Conservation (phyloP, 2,329 filamentous ascomycete species). For the Diplodia mutila region DNA sequence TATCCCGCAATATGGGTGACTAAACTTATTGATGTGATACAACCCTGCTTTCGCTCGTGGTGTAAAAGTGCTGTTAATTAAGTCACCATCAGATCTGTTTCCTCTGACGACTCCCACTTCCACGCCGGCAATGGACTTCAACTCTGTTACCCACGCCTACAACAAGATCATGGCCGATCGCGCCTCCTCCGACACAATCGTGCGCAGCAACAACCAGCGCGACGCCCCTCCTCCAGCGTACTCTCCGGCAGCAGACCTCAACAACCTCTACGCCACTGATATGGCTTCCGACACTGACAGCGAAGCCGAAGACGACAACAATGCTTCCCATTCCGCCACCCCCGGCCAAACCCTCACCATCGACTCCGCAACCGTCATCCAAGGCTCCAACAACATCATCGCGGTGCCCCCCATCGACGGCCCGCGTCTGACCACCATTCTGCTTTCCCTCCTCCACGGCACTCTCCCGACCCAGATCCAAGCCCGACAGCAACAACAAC, state of each 20-base stretch:
- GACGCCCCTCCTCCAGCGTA: constrained; percentile 3
- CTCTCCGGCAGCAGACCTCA: too few species aligned
- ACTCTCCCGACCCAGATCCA: constrained; percentile 33
- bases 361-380: constrained; percentile 53
- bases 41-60: too few species aligned
- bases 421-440: constrained; percentile 49
- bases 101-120: neutral
- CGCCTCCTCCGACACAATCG: neutral
- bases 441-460: constrained; percentile 51
- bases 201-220: constrained; percentile 6
- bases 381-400: constrained; percentile 55
- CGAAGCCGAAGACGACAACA: constrained; percentile 23
- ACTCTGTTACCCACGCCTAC: constrained; percentile 16
- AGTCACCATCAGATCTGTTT: too few species aligned
- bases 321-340: neutral
- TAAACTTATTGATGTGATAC: neutral
- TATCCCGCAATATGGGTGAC: too few species aligned
- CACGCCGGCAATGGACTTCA: constrained; percentile 14
- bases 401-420: constrained; percentile 49
- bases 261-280: neutral
- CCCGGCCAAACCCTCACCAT: constrained; percentile 48
- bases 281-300: neutral
- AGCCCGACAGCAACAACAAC: constrained; percentile 6
- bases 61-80: neutral
- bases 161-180: constrained; percentile 22